phyloP scores from a whole-genome alignment of 768 basidiomycete species.

The Lentinula edodes region DNA sequence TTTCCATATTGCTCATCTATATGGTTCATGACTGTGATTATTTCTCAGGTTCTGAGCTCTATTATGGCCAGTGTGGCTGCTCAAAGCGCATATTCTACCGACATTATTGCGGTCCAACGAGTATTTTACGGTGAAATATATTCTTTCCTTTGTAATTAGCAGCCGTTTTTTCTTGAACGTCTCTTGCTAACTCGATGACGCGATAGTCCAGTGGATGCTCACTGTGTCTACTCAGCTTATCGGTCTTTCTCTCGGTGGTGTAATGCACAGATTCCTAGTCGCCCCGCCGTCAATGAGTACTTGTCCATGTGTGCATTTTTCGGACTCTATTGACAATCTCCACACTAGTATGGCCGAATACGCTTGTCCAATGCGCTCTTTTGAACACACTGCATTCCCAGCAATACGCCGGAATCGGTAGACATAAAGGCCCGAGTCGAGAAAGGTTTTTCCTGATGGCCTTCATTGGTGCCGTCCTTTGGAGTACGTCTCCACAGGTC shows the following conservation, averaged over 20 bases:
- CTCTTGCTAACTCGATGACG: constrained; percentile 5
- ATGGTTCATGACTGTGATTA: constrained; percentile 10
- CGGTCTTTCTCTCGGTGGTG: constrained; percentile 73
- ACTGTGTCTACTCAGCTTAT: constrained; percentile 67
- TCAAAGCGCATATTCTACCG: constrained; percentile 63
- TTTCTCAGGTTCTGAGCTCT: constrained; percentile 30
- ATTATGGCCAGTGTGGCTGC: constrained; percentile 56
- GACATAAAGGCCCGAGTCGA: constrained; percentile 55
- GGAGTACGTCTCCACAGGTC: constrained; percentile 39
- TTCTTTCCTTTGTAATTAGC: constrained; percentile 44
- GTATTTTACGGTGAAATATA: constrained; percentile 60
- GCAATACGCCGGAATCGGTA: constrained; percentile 57
- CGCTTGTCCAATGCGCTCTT: constrained; percentile 63
- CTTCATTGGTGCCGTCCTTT: constrained; percentile 48
- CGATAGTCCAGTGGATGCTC: constrained; percentile 61
- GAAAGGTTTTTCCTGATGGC: constrained; percentile 66
- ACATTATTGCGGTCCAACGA: constrained; percentile 63
- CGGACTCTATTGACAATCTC: background rate
- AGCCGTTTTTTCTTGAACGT: constrained; percentile 13
- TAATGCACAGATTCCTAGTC: constrained; percentile 68
- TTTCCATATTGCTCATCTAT: background rate
- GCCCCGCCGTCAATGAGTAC: constrained; percentile 47
- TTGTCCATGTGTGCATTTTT: background rate
- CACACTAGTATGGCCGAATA: constrained; percentile 61
- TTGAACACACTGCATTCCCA: constrained; percentile 77